Percentiles rank a stretch among this genome's conserved stretches.
Evolutionary conservation across 441 rosid species (phyloP).

Genomic region (Aleurites moluccanus): DNA sequence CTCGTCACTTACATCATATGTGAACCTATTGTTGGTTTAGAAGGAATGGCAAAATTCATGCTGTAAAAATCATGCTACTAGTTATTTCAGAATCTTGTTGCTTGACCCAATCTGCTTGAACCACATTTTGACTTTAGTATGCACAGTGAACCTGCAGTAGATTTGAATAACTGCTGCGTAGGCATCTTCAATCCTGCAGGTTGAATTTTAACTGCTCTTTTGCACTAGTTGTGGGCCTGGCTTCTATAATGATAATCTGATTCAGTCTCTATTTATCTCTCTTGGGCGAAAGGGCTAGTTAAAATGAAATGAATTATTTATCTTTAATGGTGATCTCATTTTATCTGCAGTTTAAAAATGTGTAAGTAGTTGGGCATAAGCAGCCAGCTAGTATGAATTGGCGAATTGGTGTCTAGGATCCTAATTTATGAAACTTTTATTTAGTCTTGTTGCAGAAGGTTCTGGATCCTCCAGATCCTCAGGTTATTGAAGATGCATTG

Average conservation of each 20-base stretch:
- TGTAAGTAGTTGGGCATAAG: background rate
- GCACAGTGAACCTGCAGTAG: background rate
- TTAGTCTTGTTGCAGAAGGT: conserved; percentile 79
- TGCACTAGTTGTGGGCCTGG: background rate
- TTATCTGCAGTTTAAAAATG: background rate
- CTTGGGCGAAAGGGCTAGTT: background rate
- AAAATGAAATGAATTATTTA: background rate
- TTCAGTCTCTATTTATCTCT: background rate
- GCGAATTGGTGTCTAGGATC: background rate
- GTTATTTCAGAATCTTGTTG: background rate
- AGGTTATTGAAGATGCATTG: conserved; percentile 74
- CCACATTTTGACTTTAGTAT: background rate
- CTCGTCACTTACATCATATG: background rate
- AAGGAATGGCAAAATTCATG: background rate
- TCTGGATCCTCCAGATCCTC: conserved; percentile 79
- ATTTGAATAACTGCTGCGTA: background rate
- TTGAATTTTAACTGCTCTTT: background rate
- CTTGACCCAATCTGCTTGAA: background rate
- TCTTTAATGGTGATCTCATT: background rate
- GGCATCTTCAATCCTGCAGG: background rate
- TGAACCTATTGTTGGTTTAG: background rate
- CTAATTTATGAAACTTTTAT: conserved; percentile 36
- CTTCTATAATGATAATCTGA: background rate
- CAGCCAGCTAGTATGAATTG: background rate
- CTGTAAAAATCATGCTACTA: background rate